Evolutionary conservation across 306 rosid species (phyloP), one percentile per base, ranked within the genome.

Genomic region (Fragaria vesca): DNA sequence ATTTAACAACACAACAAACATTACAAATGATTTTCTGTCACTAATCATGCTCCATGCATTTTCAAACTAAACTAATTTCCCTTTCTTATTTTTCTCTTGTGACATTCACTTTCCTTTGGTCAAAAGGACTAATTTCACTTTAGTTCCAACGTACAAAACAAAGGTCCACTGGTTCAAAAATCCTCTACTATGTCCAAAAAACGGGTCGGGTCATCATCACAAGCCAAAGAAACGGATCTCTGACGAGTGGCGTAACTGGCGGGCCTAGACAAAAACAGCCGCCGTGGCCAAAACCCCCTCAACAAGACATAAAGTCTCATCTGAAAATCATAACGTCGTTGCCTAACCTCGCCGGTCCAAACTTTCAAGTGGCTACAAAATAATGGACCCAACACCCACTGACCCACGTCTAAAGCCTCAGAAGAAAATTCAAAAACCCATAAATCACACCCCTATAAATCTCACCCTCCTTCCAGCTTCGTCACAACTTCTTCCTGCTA

Each of bases 161-260:
- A 60, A 12, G 36, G 70, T 66, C 70, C 24, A 62, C 18, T 1
- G 40, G 16, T 15, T 28, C 47, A 66, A 65, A 16, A 65, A 18
- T 7, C 20, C 28, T 38, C 13, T 3, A 20, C 21, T 0, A 30
- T 50, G 11, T 70, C 30, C 66, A 52, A 52, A 5, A 52, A 38
- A 38, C 26, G 75, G 81, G 62, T 79, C 40, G 76, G 78, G 65
- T 16, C 17, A 8, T 10, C 5, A 15, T 8, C 26, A 18, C 26
- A 4, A 28, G 32, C 2, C 26, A n/a, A 47, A 5, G 3, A 26
- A 21, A 16, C 2, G 50, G 51, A 21, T 71, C 63, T 46, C 9
- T 24, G 75, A 74, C 34, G 4, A 48, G 69, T 69, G 89, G 83
- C 90, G 90, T 82, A 84, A 88, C 85, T 84, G 83, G 77, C 90